Evolutionary conservation across 768 basidiomycete genomes (phyloP).

Genomic region (Gymnopilus junonius): DNA sequence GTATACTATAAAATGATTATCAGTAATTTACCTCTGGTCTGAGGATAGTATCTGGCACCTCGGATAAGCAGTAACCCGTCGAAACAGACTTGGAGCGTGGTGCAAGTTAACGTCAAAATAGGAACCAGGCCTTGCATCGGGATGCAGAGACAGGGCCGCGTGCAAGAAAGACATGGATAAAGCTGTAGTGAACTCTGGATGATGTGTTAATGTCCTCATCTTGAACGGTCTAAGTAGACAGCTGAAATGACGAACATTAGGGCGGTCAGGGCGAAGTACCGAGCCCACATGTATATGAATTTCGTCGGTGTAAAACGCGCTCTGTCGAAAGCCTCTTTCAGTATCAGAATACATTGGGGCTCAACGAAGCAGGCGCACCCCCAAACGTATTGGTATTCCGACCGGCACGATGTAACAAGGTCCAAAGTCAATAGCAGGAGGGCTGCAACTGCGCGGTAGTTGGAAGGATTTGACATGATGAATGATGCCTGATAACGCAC

Average conservation of each 20-base stretch:
- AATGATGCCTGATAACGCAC: background rate
- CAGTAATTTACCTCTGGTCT: background rate
- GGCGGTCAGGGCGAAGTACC: background rate
- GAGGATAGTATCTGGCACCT: background rate
- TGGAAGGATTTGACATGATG: background rate
- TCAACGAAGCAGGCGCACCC: background rate
- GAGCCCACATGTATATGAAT: conserved; percentile 10
- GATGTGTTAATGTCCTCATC: no score
- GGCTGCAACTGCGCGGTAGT: background rate
- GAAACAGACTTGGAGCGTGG: background rate
- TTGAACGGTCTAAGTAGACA: no score
- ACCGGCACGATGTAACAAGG: background rate
- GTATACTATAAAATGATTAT: conserved; percentile 1
- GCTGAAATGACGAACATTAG: background rate
- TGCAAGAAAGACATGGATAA: conserved; percentile 4
- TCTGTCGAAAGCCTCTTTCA: background rate
- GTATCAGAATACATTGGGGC: background rate
- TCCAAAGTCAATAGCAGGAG: background rate
- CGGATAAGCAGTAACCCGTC: conserved; percentile 8
- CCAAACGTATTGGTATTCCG: conserved; percentile 8
- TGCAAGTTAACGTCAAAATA: background rate
- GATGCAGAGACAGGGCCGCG: background rate
- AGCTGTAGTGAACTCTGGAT: conserved; percentile 3
- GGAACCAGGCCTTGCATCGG: conserved; percentile 9
- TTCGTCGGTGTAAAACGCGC: background rate